These are phyloP conservation scores for Saturnispora sekii DNA, from an alignment of 805 yeast genomes.

Conservation along the genomic window DNA sequence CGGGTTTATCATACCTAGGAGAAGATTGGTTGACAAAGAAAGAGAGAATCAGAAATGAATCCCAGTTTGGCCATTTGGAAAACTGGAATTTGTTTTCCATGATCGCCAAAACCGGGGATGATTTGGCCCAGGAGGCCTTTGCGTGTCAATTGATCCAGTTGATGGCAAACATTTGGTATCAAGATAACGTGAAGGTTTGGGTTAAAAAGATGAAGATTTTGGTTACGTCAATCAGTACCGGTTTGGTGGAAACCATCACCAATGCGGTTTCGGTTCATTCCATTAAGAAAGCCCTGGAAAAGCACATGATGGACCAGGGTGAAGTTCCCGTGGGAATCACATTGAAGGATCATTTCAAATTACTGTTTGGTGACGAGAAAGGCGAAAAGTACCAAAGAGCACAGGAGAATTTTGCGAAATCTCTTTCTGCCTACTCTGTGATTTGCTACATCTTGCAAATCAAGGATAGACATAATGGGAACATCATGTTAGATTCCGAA, in stretches of 20 bases:
- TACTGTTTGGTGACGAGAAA: constrained; percentile 60
- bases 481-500: constrained; percentile 90
- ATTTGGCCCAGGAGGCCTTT: constrained; percentile 92
- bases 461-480: constrained; percentile 95
- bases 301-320: constrained; percentile 55
- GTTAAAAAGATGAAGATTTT: constrained; percentile 88
- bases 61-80: constrained; percentile 74
- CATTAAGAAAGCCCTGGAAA: constrained; percentile 84
- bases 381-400: constrained; percentile 56
- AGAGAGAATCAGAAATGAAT: constrained; percentile 66
- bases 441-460: constrained; percentile 85
- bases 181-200: constrained; percentile 67
- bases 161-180: constrained; percentile 77
- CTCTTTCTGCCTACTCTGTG: constrained; percentile 87
- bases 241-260: constrained; percentile 91
- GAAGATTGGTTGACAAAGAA: constrained; percentile 90
- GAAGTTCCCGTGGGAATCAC: constrained; percentile 66
- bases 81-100: constrained; percentile 96
- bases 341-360: constrained; percentile 66
- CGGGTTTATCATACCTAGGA: constrained; percentile 66
- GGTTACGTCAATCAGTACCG: constrained; percentile 83
- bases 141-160: constrained; percentile 91
- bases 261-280: constrained; percentile 92
- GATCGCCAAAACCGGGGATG: constrained; percentile 94
- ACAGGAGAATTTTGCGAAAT: constrained; percentile 73